phyloP scores from a whole-genome alignment of 768 basidiomycete genomes.

The Tulasnella sp. region DNA sequence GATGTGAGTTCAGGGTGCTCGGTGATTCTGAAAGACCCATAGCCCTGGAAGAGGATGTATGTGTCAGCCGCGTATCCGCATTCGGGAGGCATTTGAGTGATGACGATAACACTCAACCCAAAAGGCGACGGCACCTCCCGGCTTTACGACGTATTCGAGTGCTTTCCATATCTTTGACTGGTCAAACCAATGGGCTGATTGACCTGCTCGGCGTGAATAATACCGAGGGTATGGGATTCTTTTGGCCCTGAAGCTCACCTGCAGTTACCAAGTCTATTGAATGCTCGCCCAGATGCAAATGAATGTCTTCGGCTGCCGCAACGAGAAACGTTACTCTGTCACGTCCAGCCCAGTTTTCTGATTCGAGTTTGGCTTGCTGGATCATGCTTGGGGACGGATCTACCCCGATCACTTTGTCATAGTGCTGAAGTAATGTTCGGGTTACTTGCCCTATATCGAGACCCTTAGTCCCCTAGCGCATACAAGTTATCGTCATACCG shows the following conservation, averaged over 20 bases:
- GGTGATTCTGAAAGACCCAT: constrained; percentile 64
- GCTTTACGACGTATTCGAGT: constrained; percentile 26
- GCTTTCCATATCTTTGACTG: constrained; percentile 27
- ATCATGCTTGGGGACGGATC: constrained; percentile 22
- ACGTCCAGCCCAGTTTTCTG: background rate
- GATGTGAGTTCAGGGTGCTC: constrained; percentile 49
- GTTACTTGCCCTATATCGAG: constrained; percentile 1
- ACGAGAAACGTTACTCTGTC: background rate
- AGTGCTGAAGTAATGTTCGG: background rate
- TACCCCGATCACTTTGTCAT: constrained; percentile 17
- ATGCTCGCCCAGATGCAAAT: constrained; percentile 15
- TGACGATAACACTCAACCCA: constrained; percentile 22
- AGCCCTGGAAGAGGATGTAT: constrained; percentile 27
- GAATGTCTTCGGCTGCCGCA: constrained; percentile 26
- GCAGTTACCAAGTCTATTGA: constrained; percentile 30
- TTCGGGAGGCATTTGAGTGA: background rate
- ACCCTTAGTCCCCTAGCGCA: background rate
- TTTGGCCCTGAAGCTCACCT: constrained; percentile 21
- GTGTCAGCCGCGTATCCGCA: background rate
- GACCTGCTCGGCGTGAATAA: constrained; percentile 22
- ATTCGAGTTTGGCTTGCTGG: constrained; percentile 16
- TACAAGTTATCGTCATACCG: background rate
- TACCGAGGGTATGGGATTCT: background rate
- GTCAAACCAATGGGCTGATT: constrained; percentile 33
- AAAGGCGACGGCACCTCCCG: constrained; percentile 31